Evolutionary conservation across 805 yeast species (phyloP), one percentile per base, ranked within the genome.

Genomic region (Kodamaea leandrae): DNA sequence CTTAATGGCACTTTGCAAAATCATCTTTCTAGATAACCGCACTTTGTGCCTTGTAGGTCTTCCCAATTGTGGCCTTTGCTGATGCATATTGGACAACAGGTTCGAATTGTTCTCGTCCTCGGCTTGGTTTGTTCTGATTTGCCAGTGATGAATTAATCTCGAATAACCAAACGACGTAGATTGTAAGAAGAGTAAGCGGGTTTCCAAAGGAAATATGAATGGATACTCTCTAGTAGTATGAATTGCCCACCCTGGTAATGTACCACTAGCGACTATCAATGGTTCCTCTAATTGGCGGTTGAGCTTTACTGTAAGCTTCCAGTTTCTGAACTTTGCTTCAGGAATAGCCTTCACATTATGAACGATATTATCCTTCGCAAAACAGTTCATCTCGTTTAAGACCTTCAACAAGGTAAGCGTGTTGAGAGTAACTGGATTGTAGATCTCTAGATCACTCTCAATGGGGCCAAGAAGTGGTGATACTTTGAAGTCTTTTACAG

Each of bases 121-220:
- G 15, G 65, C 72, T 7, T 72, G 68, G 30, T 51, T 56, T 3
- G 62, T 58, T 44, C 76, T 68, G 4, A 64, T 54, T 51, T 79
- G 84, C 96, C 96, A 88, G 33, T 79, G 71, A 45, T 83, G 83
- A 42, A 91, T 82, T 35, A 87, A 65, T 42, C 97, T 72, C 1
- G 95, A 84, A 56, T 86, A 83, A 0, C 98, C 98, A 66, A 86
- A 90, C 0, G 97, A 89, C 0, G 96, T 87, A 6, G 90, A 80
- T 50, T 86, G 91, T 41, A 91, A 61, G 53, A 86, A 88, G 48
- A 80, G 76, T 32, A 85, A 70, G 44, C 97, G 73, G 0, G 93
- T 78, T 37, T 83, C 93, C 32, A 91, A 64, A 0, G 98, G 96
- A 54, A 87, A 87, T 33, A 91, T 55, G 51, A 91, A 91, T 9